Conservation (phyloP, 352 stramenopile genomes). For the Phytophthora sansomeana region DNA sequence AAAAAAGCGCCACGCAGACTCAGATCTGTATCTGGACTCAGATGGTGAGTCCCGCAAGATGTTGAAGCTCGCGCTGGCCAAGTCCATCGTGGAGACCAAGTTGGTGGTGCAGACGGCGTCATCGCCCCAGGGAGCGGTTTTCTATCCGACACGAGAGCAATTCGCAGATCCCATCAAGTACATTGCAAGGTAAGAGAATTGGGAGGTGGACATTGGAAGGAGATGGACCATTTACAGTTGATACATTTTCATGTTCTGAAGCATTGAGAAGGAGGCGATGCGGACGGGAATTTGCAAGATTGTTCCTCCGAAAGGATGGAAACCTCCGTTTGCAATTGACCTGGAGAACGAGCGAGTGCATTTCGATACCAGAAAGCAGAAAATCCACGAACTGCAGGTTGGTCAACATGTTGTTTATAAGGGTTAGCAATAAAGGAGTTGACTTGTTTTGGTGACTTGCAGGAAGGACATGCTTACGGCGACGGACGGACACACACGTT, state of each 20-base stretch:
- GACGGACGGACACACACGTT: constrained; percentile 72
- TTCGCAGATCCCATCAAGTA: constrained; percentile 91
- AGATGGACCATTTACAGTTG: background rate
- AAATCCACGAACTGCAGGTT: constrained; percentile 87
- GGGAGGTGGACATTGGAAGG: background rate
- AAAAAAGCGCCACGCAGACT: constrained; percentile 47
- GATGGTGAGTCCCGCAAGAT: constrained; percentile 51
- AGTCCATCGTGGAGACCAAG: constrained; percentile 66
- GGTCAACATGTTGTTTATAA: background rate
- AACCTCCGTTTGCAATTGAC: constrained; percentile 78
- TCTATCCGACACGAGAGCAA: constrained; percentile 86
- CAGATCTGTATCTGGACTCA: constrained; percentile 32
- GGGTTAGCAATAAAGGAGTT: background rate
- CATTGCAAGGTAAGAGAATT: constrained; percentile 71
- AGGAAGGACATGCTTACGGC: constrained; percentile 75
- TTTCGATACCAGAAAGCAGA: constrained; percentile 96
- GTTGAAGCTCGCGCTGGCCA: constrained; percentile 69
- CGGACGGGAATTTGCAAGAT: constrained; percentile 98
- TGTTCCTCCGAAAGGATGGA: constrained; percentile 95
- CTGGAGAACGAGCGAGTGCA: constrained; percentile 54
- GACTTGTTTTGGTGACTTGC: background rate
- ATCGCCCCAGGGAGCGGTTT: constrained; percentile 60
- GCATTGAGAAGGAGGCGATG: constrained; percentile 66
- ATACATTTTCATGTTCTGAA: constrained; percentile 25
- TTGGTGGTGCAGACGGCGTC: constrained; percentile 31